phyloP scores from a whole-genome alignment of 2,329 filamentous ascomycete species.

The Berkeleyomyces basicola region DNA sequence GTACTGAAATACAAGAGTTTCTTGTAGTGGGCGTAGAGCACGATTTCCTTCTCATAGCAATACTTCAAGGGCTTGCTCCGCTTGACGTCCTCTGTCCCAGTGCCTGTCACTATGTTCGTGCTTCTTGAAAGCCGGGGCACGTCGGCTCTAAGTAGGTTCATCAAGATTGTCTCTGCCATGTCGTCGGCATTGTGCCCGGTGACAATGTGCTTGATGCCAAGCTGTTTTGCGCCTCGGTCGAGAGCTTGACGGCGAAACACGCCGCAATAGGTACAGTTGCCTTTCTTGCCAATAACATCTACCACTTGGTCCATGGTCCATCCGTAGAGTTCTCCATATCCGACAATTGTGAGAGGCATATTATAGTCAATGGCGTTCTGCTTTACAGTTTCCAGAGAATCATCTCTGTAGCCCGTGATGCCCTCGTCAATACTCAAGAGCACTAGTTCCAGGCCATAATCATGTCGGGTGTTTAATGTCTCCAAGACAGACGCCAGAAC shows the following conservation, averaged over 20 bases:
- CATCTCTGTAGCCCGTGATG: conserved; percentile 91
- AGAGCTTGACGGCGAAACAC: conserved; percentile 90
- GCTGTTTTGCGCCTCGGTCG: conserved; percentile 73
- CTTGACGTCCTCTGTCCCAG: conserved; percentile 70
- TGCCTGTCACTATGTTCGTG: conserved; percentile 75
- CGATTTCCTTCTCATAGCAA: conserved; percentile 97
- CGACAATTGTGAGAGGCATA: conserved; percentile 81
- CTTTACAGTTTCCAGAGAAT: conserved; percentile 92
- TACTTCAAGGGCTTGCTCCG: conserved; percentile 95
- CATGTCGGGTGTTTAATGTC: conserved; percentile 76
- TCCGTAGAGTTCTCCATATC: conserved; percentile 85
- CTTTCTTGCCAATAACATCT: conserved; percentile 88
- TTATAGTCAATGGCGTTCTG: conserved; percentile 80
- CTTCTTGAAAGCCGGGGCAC: conserved; percentile 72
- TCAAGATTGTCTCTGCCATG: conserved; percentile 89
- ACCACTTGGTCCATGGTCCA: conserved; percentile 99
- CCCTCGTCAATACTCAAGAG: conserved; percentile 91
- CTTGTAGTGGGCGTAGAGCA: conserved; percentile 92
- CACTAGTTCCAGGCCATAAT: conserved; percentile 72
- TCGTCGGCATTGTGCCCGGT: conserved; percentile 97
- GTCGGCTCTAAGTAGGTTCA: conserved; percentile 89
- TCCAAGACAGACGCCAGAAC: conserved; percentile 90
- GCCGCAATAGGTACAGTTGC: conserved; percentile 97
- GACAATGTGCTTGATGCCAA: conserved; percentile 83
- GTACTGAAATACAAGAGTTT: conserved; percentile 96